Conservation (phyloP, 2,329 filamentous ascomycete species). For the Rhytidhysteron rufulum region DNA sequence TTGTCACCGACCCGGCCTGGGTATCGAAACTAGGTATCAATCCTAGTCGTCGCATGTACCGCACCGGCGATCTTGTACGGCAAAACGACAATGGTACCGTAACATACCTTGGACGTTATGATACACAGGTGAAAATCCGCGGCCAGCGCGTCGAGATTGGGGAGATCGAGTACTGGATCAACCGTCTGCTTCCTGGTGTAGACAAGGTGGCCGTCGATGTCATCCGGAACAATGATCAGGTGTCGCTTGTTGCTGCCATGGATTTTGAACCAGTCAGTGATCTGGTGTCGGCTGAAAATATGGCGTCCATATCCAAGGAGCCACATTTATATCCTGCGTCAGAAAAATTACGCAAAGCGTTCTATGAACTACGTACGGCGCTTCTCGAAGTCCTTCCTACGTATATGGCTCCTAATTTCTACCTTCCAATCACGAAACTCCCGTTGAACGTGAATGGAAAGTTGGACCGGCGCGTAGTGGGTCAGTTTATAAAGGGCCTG, state of each 20-base stretch:
- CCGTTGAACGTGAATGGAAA: constrained; percentile 29
- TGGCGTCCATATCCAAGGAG: too few species aligned
- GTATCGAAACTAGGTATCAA: not conserved
- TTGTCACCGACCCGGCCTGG: constrained; percentile 21
- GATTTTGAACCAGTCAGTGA: not conserved
- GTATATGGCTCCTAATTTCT: constrained; percentile 33
- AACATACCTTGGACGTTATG: constrained; percentile 14
- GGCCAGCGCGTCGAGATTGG: constrained; percentile 40
- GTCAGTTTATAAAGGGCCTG: constrained; percentile 14
- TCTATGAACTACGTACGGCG: not conserved
- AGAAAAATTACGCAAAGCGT: not conserved
- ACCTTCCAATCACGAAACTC: constrained; percentile 27
- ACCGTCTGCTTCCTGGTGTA: not conserved
- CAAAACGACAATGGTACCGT: constrained; percentile 12
- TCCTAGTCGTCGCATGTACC: constrained; percentile 7
- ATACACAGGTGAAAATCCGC: constrained; percentile 27
- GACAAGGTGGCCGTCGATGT: not conserved
- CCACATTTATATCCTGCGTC: too few species aligned
- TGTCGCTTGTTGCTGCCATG: too few species aligned
- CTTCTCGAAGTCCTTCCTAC: not conserved
- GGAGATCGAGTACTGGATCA: constrained; percentile 20
- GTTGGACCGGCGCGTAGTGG: constrained; percentile 22
- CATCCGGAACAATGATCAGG: not conserved
- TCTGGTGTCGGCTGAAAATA: too few species aligned
- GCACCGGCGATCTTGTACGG: constrained; percentile 12